A percentile compares a stretch with the other conserved stretches of the same genome.
Conservation (phyloP, 768 basidiomycete species). For the Leccinellum luteum region DNA sequence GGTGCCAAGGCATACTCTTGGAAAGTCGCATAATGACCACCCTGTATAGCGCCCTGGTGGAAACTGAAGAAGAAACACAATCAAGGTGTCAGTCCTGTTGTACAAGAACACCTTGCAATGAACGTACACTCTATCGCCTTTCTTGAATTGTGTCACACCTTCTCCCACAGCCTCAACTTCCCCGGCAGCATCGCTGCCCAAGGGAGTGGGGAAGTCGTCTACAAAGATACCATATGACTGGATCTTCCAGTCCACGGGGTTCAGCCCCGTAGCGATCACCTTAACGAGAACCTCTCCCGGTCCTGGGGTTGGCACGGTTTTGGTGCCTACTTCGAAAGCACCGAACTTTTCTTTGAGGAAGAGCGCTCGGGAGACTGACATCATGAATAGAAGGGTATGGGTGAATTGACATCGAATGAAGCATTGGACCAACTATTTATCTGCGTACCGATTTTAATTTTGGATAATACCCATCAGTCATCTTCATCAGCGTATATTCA, state of each 20-base stretch:
- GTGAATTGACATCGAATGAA: background rate
- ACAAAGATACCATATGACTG: background rate
- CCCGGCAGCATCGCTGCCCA: conserved; percentile 41
- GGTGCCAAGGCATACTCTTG: conserved; percentile 28
- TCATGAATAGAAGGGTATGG: conserved; percentile 3
- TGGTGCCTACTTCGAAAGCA: conserved; percentile 11
- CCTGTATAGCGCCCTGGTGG: conserved; percentile 4
- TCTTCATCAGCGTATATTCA: background rate
- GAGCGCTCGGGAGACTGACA: conserved; percentile 17
- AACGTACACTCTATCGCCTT: conserved; percentile 31
- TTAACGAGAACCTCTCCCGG: conserved; percentile 45
- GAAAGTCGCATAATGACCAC: conserved; percentile 15
- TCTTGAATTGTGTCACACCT: conserved; percentile 35
- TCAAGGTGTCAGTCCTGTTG: background rate
- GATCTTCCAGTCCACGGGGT: conserved; percentile 43
- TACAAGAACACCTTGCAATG: background rate
- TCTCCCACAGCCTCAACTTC: conserved; percentile 38
- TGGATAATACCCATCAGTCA: background rate
- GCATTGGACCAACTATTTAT: background rate
- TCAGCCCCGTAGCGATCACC: conserved; percentile 39
- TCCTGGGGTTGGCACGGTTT: conserved; percentile 29
- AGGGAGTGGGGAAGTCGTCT: conserved; percentile 33
- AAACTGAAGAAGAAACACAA: conserved; percentile 23
- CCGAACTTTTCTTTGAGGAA: conserved; percentile 20
- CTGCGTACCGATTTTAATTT: background rate